Evolutionary conservation across 805 yeast genomes (phyloP), one percentile per base, ranked within the genome.

Genomic region (Ogataea trehalophila): DNA sequence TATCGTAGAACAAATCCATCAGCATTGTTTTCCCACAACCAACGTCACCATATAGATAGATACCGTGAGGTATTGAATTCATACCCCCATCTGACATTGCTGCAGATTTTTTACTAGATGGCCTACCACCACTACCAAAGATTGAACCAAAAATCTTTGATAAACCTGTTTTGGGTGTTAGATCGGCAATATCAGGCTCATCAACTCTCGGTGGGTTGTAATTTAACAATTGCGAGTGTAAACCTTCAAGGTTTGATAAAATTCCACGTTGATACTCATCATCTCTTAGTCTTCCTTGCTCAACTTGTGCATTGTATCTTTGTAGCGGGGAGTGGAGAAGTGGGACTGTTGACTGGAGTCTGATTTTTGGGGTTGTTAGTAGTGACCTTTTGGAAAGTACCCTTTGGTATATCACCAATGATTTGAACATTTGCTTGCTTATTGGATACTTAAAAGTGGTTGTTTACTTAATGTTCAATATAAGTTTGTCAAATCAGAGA

Each of bases 11-110:
- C 55, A 94, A 72, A 66, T 94, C 98, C 98, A 94, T 92, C 50
- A 94, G 72, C 97, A 94, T 92, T 7, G 99, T 94, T 63, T 94
- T 92, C 4, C 99, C 99, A 67, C 98, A 91, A 2, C 99, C 99
- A 39, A 94, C 99, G 65, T 94, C 98, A 20, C 99, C 99, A 66
- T 87, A 94, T 31, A 94, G 73, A 60, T 94, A 94, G 7, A 94
- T 85, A 5, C 99, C 99, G 54, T 77, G 73, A 2, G 94, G 96
- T 14, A 83, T 72, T 3, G 57, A 58, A 17, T 66, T 65, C 8
- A 53, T 51, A 34, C 55, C 54, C 8, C 48, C 7, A 31, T 39
- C 20, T 15, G 39, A 8, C 15, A 5, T 18, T 17, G 54, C 52
- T 17, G 51, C 47, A 3, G 9, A 8, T 6, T 48, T 38, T 16